These are phyloP conservation scores for Cyclaneusma minus DNA, from an alignment of 2,329 filamentous ascomycete species.

Conservation along the genomic window DNA sequence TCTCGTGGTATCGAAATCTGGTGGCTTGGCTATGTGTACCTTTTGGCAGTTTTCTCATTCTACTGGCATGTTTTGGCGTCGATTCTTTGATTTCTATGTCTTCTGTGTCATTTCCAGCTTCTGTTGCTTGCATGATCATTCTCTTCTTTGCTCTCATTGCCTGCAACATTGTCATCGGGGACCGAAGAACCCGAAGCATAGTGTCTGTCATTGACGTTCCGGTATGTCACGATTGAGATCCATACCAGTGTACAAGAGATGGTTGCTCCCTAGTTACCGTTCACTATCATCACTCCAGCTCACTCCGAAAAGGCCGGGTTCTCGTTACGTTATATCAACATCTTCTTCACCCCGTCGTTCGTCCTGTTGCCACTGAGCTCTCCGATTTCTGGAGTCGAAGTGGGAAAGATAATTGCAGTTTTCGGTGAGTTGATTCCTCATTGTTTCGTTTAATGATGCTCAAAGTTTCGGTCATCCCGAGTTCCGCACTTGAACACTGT, in stretches of 20 bases:
- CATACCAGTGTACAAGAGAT: rapidly evolving
- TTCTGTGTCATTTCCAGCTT: conserved; percentile 39
- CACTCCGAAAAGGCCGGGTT: conserved; percentile 31
- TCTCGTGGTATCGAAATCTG: conserved; percentile 16
- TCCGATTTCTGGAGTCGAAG: conserved; percentile 34
- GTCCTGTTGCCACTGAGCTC: conserved; percentile 41
- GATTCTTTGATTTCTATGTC: conserved; percentile 25
- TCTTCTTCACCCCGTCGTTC: conserved; percentile 44
- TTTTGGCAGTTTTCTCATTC: conserved; percentile 21
- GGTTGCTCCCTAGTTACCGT: not conserved
- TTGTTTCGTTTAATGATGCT: too few species aligned
- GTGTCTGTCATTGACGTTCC: conserved; percentile 36
- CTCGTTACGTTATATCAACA: conserved; percentile 40
- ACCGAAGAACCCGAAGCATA: conserved; percentile 29
- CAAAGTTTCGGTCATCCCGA: not conserved
- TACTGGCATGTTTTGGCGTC: conserved; percentile 25
- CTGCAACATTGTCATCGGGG: conserved; percentile 30
- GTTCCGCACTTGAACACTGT: conserved; percentile 1
- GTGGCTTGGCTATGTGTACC: conserved; percentile 37
- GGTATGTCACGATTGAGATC: conserved; percentile 19
- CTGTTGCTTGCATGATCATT: conserved; percentile 39
- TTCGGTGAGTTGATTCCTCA: conserved; percentile 34
- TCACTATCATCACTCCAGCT: conserved; percentile 7
- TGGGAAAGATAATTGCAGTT: conserved; percentile 41
- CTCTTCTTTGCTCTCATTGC: conserved; percentile 34